Evolutionary conservation across 495 filamentous ascomycete species (phyloP).

Genomic region (Extremus antarcticus): DNA sequence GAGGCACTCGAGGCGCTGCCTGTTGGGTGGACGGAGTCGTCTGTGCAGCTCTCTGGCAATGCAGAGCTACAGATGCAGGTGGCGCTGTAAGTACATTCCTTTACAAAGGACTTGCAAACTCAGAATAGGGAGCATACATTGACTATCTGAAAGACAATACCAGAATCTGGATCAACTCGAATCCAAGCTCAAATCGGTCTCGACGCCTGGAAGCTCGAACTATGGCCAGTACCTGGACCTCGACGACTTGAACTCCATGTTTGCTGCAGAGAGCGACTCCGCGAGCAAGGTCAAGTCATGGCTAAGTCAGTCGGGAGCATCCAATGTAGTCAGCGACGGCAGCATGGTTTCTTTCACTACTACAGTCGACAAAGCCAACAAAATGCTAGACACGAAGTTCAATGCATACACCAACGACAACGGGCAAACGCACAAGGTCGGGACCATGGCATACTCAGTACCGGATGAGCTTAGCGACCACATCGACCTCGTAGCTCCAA

Average conservation of each 20-base stretch:
- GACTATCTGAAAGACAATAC: conserved; percentile 2
- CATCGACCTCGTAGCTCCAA: conserved; percentile 51
- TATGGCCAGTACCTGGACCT: conserved; percentile 57
- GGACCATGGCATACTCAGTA: conserved; percentile 54
- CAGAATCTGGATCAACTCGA: conserved; percentile 34
- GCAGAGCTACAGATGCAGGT: background rate
- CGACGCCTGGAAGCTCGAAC: conserved; percentile 46
- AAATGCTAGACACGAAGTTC: conserved; percentile 29
- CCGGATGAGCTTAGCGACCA: conserved; percentile 41
- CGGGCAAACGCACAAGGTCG: conserved; percentile 21
- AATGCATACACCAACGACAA: conserved; percentile 21
- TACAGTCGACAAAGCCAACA: conserved; percentile 23
- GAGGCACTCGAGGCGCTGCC: conserved; percentile 1
- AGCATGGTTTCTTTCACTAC: conserved; percentile 30
- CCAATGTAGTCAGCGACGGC: conserved; percentile 25
- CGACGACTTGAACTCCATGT: conserved; percentile 32
- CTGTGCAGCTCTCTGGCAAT: background rate
- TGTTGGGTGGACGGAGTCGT: background rate
- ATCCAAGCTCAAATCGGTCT: conserved; percentile 48
- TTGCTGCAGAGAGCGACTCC: conserved; percentile 20
- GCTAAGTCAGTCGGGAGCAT: conserved; percentile 23
- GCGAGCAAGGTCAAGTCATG: conserved; percentile 22
- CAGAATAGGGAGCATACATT: no score
- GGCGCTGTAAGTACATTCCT: conserved; percentile 5
- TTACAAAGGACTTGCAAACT: no score